These are phyloP conservation scores for Hypericum androsaemum DNA, from an alignment of 345 rosid genomes.

Conservation along the genomic window DNA sequence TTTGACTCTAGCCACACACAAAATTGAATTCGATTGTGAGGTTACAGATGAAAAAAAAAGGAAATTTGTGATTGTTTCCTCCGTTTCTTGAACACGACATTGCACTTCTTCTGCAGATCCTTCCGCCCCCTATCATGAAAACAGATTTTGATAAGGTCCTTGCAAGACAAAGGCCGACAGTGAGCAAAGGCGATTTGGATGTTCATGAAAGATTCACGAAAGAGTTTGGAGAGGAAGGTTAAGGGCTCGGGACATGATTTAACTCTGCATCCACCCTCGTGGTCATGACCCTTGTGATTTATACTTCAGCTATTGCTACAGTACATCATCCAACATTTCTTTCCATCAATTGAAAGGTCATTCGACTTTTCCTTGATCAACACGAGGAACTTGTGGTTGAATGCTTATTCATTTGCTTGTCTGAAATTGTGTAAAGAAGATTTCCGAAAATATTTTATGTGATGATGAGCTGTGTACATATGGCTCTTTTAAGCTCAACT, in stretches of 20 bases:
- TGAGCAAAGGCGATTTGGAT: slow-evolving; percentile 77
- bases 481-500: no score
- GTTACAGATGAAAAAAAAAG: no score
- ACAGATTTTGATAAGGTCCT: slow-evolving; percentile 89
- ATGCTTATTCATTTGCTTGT: slow-evolving; percentile 24
- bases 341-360: slow-evolving; percentile 21
- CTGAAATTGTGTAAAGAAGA: slow-evolving; percentile 37
- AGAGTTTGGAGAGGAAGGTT: slow-evolving; percentile 98
- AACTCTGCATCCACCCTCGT: slow-evolving; percentile 15
- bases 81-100: no score
- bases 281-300: slow-evolving; percentile 27
- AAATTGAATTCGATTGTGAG: no score
- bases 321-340: slow-evolving; percentile 16
- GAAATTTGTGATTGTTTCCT: no score
- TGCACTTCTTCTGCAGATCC: slow-evolving; percentile 41
- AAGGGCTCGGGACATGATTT: slow-evolving; percentile 9
- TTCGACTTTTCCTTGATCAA: slow-evolving; percentile 22
- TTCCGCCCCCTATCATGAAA: slow-evolving; percentile 79
- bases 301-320: slow-evolving; percentile 24
- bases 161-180: slow-evolving; percentile 90
- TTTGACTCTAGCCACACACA: no score
- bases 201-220: slow-evolving; percentile 93
- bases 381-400: slow-evolving; percentile 19
- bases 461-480: not conserved
- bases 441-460: slow-evolving; percentile 14